Conservation (phyloP, 208 protist species). For the Porcisia deanei region DNA sequence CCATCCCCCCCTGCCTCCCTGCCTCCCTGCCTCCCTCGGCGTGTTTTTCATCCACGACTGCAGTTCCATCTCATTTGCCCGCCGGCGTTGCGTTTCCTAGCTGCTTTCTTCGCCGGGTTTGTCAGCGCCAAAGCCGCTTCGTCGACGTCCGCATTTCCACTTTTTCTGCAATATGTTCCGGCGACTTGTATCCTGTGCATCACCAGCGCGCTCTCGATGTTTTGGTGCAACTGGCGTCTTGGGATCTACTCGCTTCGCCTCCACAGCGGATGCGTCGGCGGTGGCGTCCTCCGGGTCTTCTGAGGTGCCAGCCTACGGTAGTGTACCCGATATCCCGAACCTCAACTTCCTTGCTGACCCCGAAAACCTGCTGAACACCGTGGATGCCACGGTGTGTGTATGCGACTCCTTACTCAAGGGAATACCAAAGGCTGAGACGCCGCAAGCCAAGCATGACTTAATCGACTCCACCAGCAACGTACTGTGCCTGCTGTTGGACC, state of each 20-base stretch:
- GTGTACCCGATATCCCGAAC: conserved; percentile 60
- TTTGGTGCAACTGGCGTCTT: neutral
- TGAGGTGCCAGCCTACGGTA: conserved; percentile 3
- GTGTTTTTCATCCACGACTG: neutral
- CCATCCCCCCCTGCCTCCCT: no score
- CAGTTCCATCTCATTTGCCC: neutral
- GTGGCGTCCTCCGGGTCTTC: neutral
- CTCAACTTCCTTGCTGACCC: conserved; percentile 77
- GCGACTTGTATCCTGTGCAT: conserved; percentile 15
- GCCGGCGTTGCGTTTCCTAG: neutral
- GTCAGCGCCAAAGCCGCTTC: neutral
- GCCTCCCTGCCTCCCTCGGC: no score
- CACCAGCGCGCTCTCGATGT: neutral
- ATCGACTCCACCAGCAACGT: conserved; percentile 93
- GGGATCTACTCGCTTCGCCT: neutral
- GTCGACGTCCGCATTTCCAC: neutral
- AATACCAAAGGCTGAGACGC: conserved; percentile 62
- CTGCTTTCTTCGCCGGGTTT: neutral
- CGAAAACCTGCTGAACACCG: conserved; percentile 58
- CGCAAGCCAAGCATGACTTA: conserved; percentile 88
- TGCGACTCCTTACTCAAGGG: conserved; percentile 74
- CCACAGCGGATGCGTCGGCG: conserved; percentile 6
- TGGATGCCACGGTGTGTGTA: conserved; percentile 73
- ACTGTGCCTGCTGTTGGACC: conserved; percentile 91
- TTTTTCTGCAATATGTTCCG: conserved; percentile 34